Evolutionary conservation across 1,284 basidiomycete genomes (phyloP), one percentile per base, ranked within the genome.

Genomic region (Tetrapyrgos nigripes): DNA sequence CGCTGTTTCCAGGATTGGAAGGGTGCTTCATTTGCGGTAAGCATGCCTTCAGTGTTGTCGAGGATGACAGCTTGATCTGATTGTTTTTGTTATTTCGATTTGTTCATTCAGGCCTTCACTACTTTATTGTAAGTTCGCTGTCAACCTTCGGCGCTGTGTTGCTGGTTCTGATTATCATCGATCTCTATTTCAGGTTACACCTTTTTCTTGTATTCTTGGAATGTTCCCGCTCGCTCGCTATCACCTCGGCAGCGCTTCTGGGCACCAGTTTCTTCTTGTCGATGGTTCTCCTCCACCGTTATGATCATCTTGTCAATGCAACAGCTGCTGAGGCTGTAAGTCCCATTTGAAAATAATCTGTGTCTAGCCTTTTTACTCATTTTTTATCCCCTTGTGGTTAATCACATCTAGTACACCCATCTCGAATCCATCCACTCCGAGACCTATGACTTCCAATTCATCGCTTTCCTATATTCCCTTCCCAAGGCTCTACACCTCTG

Each of bases 401-500:
- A 14, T 57, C 50, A 8, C 55, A 54, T 9, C 21, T 55, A 80
- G 76, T 68, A 75, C 21, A 60, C 66, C 3, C 83, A 79, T 64
- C 73, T 85, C 1, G 59, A 68, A 37, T 60, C 68, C 13, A 72
- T 76, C 31, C 64, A 69, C 24, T 75, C 74, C 0, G 64, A 72
- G 11, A 68, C 57, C 28, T 74, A 77, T 59, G 77, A 76, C 26
- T 83, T 82, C 68, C 77, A 79, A 60, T 66, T 73, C 31, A 68
- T 76, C 27, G 81, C 82, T 1, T 67, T 84, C 26, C 66, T 73
- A 2, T 82, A 77, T 62, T 70, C 79, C 23, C 69, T 84, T 1
- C 85, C 85, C 0, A 76, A 75, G 48, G 74, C 78, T 1, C 65
- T 79, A 21, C 78, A 79, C 57, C 64, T 82, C 43, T 84, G 79